Base-by-base conservation (phyloP, 163 green algal genomes). In the Coccomyxa subellipsoidea region DNA sequence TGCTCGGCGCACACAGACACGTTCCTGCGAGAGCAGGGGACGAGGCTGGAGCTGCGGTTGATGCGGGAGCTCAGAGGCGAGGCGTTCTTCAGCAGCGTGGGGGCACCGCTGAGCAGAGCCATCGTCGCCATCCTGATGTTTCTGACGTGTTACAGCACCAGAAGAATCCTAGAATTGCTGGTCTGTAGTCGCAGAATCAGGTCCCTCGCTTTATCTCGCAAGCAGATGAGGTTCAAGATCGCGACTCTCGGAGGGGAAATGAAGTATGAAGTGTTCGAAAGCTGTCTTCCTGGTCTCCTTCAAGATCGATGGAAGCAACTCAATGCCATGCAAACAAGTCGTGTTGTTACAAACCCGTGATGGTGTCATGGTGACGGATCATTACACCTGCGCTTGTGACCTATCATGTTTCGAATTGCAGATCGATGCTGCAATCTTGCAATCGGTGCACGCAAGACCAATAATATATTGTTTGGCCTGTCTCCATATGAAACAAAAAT, bases 41-140 rank as follows among this genome's bases (percentile, higher is more conserved):
- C 66, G 29, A 73, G 66, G n/a, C 21, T 34, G n/a, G 66, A 36
- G 66, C 66, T 73, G 66, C 66, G 66, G 66, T 73, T 73, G 66
- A 73, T 34, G n/a, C 66, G 66, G 66, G 66, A 32, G 66, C 29
- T 73, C 29, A 73, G n/a, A 34, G 66, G 66, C 29, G 66, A 73
- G 66, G 66, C 66, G 29, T 32, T 73, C 66, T 73, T 73, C 7
- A 73, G 66, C 66, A 73, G 29, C 10, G 29, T 73, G 66, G 66
- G 66, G 15, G 66, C 66, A 18, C 66, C 66, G 29, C n/a, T 32
- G 1, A 73, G 66, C 29, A 73, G 66, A 12, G 47, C 47, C 66
- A 73, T 73, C 8, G 66, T 73, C 2, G 66, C n/a, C 66, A 73
- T 73, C 32, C 32, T 73, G 66, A 73, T 12, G 47, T 59, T 27